Conservation (phyloP, 164 flowering plant genomes). For the Annona squamosa region DNA sequence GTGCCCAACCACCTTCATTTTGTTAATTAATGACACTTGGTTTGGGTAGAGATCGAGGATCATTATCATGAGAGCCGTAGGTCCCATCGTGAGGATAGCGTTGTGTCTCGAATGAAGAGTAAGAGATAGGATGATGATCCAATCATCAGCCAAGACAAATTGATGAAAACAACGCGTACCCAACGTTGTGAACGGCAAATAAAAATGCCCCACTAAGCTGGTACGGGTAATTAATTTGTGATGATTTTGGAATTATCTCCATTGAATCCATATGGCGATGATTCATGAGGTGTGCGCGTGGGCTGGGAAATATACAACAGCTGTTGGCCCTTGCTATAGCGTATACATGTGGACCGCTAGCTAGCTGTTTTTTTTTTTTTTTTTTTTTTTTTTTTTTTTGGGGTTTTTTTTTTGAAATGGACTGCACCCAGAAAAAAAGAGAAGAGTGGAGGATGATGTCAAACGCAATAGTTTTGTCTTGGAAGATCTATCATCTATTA, state of each 20-base stretch:
- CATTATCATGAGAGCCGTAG: neutral
- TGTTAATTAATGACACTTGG: too few species aligned
- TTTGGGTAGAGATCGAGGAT: neutral
- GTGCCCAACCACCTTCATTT: too few species aligned
- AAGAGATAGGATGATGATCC: neutral
- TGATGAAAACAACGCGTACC: neutral
- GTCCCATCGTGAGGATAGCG: neutral
- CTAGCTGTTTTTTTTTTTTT: neutral
- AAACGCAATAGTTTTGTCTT: neutral
- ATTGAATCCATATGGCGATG: neutral
- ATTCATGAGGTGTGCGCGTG: too few species aligned
- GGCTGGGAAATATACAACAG: too few species aligned
- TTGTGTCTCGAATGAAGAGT: neutral
- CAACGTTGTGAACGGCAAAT: too few species aligned
- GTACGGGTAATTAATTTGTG: neutral
- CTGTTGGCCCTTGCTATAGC: neutral
- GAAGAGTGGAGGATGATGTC: constrained; percentile 5
- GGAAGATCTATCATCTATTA: constrained; percentile 11
- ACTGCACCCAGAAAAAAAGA: neutral
- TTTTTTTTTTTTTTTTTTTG: too few species aligned
- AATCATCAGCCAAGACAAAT: neutral
- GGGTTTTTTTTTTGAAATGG: neutral
- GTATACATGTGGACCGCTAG: neutral
- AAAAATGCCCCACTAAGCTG: too few species aligned
- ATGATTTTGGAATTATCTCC: too few species aligned